phyloP scores from a whole-genome alignment of 1,284 basidiomycete species.

The Moesziomyces parantarcticus region DNA sequence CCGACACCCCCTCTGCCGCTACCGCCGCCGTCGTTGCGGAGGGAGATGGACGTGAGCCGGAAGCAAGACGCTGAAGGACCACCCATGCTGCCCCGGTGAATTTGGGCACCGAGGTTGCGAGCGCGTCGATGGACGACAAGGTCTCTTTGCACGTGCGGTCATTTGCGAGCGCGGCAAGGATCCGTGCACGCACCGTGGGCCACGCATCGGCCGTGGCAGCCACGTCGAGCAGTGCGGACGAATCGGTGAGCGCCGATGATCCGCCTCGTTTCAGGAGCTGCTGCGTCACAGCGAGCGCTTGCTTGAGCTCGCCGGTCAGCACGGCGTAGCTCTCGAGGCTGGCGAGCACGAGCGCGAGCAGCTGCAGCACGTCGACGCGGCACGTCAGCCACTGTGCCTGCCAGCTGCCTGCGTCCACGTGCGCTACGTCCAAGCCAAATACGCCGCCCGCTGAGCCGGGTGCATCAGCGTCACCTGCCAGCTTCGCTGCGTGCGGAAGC shows the following conservation, averaged over 20 bases:
- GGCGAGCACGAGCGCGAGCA: conserved; percentile 12
- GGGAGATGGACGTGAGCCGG: too few species aligned
- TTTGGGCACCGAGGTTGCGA: conserved; percentile 20
- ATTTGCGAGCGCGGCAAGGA: conserved; percentile 13
- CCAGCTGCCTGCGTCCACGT: conserved; percentile 16
- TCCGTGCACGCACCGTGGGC: conserved; percentile 20
- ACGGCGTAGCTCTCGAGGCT: conserved; percentile 14
- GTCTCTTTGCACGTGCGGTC: conserved; percentile 10
- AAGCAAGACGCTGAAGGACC: conserved; percentile 20
- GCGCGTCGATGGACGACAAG: conserved; percentile 28
- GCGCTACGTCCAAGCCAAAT: conserved; percentile 3
- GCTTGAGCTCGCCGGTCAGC: conserved; percentile 7
- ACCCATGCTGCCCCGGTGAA: conserved; percentile 41
- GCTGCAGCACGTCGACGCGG: conserved; percentile 32
- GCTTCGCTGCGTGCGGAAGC: conserved; percentile 11
- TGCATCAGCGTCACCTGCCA: not conserved
- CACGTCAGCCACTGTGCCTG: conserved; percentile 38
- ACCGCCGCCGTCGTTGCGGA: not conserved
- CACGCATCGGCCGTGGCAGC: conserved; percentile 32
- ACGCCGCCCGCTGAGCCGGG: not conserved
- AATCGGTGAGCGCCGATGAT: conserved; percentile 23
- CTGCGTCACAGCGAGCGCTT: conserved; percentile 11
- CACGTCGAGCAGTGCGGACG: conserved; percentile 31
- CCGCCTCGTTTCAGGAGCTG: conserved; percentile 21
- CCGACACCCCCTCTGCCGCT: conserved; percentile 1